phyloP scores from a whole-genome alignment of 768 basidiomycete genomes.

The Rhizopogon vinicolor region DNA sequence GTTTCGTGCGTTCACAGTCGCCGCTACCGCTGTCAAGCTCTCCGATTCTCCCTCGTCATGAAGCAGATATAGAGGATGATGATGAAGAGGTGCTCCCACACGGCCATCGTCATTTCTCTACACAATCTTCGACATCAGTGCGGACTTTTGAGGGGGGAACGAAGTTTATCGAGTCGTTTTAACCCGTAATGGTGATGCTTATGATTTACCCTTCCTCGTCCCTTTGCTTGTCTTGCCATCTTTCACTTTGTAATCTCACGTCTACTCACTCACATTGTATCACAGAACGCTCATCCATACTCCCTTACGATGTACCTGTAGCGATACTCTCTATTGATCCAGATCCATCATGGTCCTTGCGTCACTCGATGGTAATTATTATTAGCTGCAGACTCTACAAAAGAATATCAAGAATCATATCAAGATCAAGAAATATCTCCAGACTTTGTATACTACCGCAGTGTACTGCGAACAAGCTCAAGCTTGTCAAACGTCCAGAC shows the following conservation, averaged over 20 bases:
- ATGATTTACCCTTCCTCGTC: background rate
- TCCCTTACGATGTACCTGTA: background rate
- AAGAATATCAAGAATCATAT: no score
- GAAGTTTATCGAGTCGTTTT: constrained; percentile 44
- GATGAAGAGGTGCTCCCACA: constrained; percentile 5
- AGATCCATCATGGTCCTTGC: background rate
- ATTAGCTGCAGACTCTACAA: background rate
- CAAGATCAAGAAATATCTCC: no score
- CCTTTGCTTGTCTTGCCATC: no score
- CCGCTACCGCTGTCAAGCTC: constrained; percentile 18
- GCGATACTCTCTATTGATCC: background rate
- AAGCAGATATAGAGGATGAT: constrained; percentile 10
- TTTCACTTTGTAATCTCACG: background rate
- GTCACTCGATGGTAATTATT: background rate
- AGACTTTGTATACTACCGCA: no score
- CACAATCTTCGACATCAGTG: constrained; percentile 22
- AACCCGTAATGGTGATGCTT: constrained; percentile 2
- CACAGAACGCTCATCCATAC: background rate
- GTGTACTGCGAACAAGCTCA: no score
- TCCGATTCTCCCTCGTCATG: constrained; percentile 13
- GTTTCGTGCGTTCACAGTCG: constrained; percentile 20
- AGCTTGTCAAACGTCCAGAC: no score
- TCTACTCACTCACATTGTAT: background rate
- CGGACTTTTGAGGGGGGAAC: constrained; percentile 41
- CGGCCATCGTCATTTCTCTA: constrained; percentile 16